Evolutionary conservation across 2,329 filamentous ascomycete species (phyloP).

Genomic region (Trichoderma pleuroti): DNA sequence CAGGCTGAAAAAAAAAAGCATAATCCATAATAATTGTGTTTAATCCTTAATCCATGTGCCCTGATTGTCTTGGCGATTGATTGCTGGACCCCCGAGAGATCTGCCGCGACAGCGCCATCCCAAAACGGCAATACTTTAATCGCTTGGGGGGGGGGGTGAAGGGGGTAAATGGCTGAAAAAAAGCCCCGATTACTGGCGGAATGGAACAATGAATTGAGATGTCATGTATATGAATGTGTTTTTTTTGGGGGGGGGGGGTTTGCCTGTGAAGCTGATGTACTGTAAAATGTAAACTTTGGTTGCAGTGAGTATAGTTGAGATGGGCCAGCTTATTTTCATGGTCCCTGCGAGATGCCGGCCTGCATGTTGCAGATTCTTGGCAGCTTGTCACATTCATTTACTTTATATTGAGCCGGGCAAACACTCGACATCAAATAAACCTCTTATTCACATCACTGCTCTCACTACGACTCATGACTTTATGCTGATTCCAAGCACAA

Average conservation of each 20-base stretch:
- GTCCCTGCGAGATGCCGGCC: neutral
- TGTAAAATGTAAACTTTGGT: neutral
- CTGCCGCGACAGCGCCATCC: neutral
- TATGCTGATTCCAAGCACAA: no score
- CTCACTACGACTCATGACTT: fast-evolving
- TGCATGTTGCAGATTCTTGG: neutral
- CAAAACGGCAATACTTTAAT: slow-evolving; percentile 4
- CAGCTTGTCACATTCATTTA: neutral
- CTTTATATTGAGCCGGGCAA: neutral
- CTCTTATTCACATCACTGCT: neutral
- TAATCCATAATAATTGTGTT: neutral
- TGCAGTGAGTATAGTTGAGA: neutral
- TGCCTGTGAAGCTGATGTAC: neutral
- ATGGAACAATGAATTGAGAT: neutral
- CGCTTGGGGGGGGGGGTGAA: neutral
- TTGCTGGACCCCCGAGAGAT: neutral
- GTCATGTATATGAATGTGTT: no score
- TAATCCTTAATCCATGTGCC: neutral
- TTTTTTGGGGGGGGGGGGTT: no score
- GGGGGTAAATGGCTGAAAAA: neutral
- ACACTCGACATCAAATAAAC: neutral
- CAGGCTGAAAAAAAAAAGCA: neutral
- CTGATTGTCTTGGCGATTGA: slow-evolving; percentile 1
- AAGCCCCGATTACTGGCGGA: neutral
- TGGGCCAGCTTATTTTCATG: neutral